Conservation (phyloP, 495 filamentous ascomycete species). For the Daldinia decipiens region DNA sequence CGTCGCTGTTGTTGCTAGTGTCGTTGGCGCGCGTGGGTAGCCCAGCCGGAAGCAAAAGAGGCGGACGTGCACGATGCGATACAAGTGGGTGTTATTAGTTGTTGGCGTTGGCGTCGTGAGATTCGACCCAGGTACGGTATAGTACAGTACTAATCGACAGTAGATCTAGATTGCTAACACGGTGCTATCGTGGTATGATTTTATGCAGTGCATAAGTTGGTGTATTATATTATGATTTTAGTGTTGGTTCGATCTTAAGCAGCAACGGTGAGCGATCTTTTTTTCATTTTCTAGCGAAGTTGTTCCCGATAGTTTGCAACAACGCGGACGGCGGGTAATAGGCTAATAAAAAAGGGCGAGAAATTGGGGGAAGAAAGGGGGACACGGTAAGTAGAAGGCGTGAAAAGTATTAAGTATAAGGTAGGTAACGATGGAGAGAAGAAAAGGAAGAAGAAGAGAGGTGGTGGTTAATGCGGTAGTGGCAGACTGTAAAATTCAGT, state of each 20-base stretch:
- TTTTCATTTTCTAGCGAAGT: conserved; percentile 8
- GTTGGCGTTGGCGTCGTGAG: conserved; percentile 35
- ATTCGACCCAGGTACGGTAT: conserved; percentile 26
- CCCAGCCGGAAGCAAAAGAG: conserved; percentile 19
- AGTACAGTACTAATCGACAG: conserved; percentile 8
- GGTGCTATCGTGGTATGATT: conserved; percentile 22
- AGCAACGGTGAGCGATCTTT: conserved; percentile 28
- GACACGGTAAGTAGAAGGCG: neutral
- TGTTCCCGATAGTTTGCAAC: conserved; percentile 27
- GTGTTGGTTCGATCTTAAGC: conserved; percentile 26
- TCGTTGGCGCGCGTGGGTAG: conserved; percentile 30
- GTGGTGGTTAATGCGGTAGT: neutral
- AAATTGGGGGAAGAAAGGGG: neutral
- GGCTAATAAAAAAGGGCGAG: conserved; percentile 24
- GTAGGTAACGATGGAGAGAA: neutral
- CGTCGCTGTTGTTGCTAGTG: conserved; percentile 8
- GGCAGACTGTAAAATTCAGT: neutral
- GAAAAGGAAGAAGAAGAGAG: neutral
- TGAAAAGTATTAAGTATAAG: neutral
- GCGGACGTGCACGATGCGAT: conserved; percentile 44
- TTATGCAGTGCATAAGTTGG: conserved; percentile 18
- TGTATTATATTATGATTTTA: conserved; percentile 27
- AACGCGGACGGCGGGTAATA: conserved; percentile 35
- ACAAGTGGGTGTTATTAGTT: conserved; percentile 29
- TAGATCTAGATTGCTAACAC: conserved; percentile 9